phyloP scores from a whole-genome alignment of 1,284 basidiomycete genomes.

The Ustilago sp. region DNA sequence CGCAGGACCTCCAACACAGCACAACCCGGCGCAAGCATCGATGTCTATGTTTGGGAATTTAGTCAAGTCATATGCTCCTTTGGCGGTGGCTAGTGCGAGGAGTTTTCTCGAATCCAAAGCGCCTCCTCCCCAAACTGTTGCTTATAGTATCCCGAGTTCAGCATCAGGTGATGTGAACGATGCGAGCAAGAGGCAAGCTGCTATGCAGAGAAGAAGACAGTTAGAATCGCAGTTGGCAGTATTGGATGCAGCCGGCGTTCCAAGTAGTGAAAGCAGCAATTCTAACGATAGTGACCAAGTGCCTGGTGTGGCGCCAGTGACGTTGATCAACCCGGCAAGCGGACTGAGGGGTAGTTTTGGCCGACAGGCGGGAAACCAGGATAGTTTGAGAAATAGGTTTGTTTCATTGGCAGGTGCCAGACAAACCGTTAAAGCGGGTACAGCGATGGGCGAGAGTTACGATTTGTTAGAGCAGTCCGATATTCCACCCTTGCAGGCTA shows the following conservation, averaged over 20 bases:
- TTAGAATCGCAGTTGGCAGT: slow-evolving; percentile 41
- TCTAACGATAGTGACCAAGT: slow-evolving; percentile 12
- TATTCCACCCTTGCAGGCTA: slow-evolving; percentile 11
- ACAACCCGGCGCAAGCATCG: slow-evolving; percentile 43
- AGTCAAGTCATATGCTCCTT: slow-evolving; percentile 39
- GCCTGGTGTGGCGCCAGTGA: slow-evolving; percentile 10
- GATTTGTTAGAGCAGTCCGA: slow-evolving; percentile 52
- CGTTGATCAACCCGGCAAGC: slow-evolving; percentile 20
- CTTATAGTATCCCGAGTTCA: slow-evolving; percentile 23
- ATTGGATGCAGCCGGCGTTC: slow-evolving; percentile 30
- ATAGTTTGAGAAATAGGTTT: slow-evolving; percentile 23
- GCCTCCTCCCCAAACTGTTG: slow-evolving; percentile 16
- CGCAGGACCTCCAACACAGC: slow-evolving; percentile 33
- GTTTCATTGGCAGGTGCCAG: slow-evolving; percentile 4
- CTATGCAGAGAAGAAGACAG: slow-evolving; percentile 25
- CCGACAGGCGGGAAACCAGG: slow-evolving; percentile 1
- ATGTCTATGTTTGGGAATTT: slow-evolving; percentile 38
- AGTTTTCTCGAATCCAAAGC: slow-evolving; percentile 34
- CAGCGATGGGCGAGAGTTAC: slow-evolving; percentile 35
- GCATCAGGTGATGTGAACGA: background rate
- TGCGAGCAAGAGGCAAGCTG: slow-evolving; percentile 16
- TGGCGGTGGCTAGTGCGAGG: slow-evolving; percentile 35
- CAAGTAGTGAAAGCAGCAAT: slow-evolving; percentile 16
- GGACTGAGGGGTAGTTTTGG: background rate
- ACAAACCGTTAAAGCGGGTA: slow-evolving; percentile 24